Evolutionary conservation across 345 rosid genomes (phyloP), one percentile per base, ranked within the genome.

Genomic region (Eucalyptus grandis): DNA sequence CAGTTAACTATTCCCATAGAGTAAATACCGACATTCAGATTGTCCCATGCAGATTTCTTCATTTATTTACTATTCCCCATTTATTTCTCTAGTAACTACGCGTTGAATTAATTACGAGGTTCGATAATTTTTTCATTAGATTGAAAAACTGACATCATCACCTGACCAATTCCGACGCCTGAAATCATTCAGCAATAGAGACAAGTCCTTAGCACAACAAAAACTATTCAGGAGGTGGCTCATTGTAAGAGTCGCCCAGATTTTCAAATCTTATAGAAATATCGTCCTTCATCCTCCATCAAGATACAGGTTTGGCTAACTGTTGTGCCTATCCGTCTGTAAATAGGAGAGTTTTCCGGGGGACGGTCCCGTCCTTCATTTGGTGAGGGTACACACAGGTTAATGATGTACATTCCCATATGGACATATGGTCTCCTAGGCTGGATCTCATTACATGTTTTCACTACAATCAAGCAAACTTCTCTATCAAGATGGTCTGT

Each of bases 31-130:
- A 26, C 8, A 60, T 14, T 60, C 4, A 12, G 1, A 60, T 27
- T 14, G 15, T 5, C 4, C 16, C 67, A 60, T 3, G 16, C 0
- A 60, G 1, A 60, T 60, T 16, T 3, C 1, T 12, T 5, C 4
- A 12, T 60, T 60, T 26, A 50, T 26, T 60, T 27, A 67, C 10
- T 15, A 8, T 16, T 15, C 21, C 12, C 19, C 2, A 21, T 67
- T 31, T 31, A 67, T n/a, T 67, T 67, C 67, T 60, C 15, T 1
- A 0, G 5, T 15, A 21, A 67, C 0, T 67, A 15, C 1, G 7
- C 11, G 0, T 15, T 1, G 6, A 67, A n/a, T 67, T 34, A 16
- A 31, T 34, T 16, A 31, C 5, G 10, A 69, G 81, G 16, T 69
- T 11, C 7, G 2, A 34, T 34, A 51, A 17, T 51, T 51, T 51